Evolutionary conservation across 169 alveolate genomes (phyloP).

Genomic region (Eimeria praecox): DNA sequence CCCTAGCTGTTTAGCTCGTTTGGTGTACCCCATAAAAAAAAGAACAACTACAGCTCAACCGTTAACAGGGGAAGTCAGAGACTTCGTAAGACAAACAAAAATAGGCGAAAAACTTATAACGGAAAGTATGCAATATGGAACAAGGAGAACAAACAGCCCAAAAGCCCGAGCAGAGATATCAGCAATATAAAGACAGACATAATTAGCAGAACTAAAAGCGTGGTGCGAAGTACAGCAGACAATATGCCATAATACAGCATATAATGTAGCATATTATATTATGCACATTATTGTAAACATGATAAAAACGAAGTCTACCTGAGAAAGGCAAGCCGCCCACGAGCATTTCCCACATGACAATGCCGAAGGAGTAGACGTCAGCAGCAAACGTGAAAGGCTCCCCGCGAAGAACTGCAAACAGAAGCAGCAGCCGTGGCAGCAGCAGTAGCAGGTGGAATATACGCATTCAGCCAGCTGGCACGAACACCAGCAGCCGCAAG

Average conservation of each 20-base stretch:
- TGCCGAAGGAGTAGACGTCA: conserved; percentile 91
- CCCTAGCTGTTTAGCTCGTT: too few relatives aligned
- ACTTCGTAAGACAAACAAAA: not conserved
- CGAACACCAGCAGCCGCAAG: not conserved
- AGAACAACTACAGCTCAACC: too few relatives aligned
- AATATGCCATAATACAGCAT: too few relatives aligned
- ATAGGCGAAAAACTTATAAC: too few relatives aligned
- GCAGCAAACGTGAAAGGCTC: conserved; percentile 89
- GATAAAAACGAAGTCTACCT: conserved; percentile 4
- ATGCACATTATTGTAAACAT: too few relatives aligned
- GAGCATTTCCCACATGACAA: conserved; percentile 92
- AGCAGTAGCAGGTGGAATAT: not conserved
- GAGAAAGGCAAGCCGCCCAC: conserved; percentile 87
- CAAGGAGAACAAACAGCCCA: too few relatives aligned
- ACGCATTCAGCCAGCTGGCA: not conserved
- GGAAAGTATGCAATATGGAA: too few relatives aligned
- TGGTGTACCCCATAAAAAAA: too few relatives aligned
- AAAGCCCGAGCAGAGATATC: too few relatives aligned
- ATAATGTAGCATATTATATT: not conserved
- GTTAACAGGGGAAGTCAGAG: too few relatives aligned
- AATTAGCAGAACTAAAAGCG: too few relatives aligned
- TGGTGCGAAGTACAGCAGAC: too few relatives aligned
- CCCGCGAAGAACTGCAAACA: conserved; percentile 87
- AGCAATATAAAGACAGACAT: not conserved
- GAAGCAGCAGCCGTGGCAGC: not conserved